A percentile compares a stretch with the other conserved stretches of the same genome.
These are phyloP conservation scores for Paecilomyces formosus DNA, from an alignment of 2,329 filamentous ascomycete genomes.

Conservation along the genomic window DNA sequence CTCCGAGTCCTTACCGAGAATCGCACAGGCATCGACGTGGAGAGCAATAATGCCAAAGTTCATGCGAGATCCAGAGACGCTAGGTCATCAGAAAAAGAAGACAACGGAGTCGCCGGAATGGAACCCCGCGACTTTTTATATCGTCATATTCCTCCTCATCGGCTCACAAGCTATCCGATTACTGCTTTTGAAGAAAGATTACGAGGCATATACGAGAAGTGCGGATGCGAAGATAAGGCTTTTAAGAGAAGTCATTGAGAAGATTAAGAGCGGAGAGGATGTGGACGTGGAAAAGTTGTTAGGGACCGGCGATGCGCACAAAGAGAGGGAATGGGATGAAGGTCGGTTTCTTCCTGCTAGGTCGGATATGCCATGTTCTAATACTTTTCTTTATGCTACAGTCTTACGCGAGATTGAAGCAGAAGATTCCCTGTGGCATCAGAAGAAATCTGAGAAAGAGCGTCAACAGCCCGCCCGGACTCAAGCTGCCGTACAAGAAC, in stretches of 20 bases:
- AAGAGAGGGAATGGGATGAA: constrained; percentile 83
- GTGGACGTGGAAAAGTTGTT: constrained; percentile 79
- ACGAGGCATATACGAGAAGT: constrained; percentile 62
- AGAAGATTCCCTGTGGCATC: constrained; percentile 32
- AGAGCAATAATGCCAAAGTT: constrained; percentile 59
- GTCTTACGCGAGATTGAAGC: constrained; percentile 33
- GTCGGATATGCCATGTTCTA: constrained; percentile 2
- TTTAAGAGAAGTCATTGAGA: constrained; percentile 57
- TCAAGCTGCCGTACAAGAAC: not conserved
- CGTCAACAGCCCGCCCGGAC: not conserved
- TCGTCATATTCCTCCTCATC: constrained; percentile 75
- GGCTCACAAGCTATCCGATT: constrained; percentile 95
- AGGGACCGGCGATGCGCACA: constrained; percentile 66
- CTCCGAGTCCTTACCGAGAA: constrained; percentile 35
- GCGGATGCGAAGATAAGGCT: constrained; percentile 72
- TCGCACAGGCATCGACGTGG: constrained; percentile 59
- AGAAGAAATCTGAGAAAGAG: constrained; percentile 13
- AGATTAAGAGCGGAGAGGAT: constrained; percentile 43
- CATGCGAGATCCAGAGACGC: constrained; percentile 29
- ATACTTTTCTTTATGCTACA: constrained; percentile 8
- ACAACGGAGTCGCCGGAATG: constrained; percentile 52
- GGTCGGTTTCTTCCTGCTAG: constrained; percentile 42
- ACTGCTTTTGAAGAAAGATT: constrained; percentile 71
- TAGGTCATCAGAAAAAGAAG: constrained; percentile 18
- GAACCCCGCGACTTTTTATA: constrained; percentile 78